Conservation (phyloP, 1,139 yeast genomes). For the Citeromyces hawaiiensis region DNA sequence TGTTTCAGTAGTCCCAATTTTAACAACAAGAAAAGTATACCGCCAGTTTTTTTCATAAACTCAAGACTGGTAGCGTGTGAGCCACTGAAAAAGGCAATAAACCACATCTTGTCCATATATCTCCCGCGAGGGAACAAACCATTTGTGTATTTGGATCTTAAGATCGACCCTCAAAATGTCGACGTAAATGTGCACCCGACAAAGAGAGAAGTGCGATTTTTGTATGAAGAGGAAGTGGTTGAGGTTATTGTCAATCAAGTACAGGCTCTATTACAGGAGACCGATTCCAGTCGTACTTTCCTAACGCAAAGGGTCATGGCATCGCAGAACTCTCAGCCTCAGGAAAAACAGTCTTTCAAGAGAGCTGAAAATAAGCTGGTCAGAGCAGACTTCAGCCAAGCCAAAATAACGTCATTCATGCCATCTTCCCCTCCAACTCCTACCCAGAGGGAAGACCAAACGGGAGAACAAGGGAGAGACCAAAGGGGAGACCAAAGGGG, state of each 20-base stretch:
- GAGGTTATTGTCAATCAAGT: slow-evolving; percentile 39
- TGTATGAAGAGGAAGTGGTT: slow-evolving; percentile 77
- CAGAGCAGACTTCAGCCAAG: slow-evolving; percentile 62
- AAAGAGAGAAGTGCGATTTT: slow-evolving; percentile 78
- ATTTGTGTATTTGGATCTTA: slow-evolving; percentile 61
- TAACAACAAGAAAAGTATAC: slow-evolving; percentile 48
- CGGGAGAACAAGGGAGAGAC: neutral
- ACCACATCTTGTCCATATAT: slow-evolving; percentile 48
- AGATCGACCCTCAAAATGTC: slow-evolving; percentile 51
- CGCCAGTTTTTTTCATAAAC: slow-evolving; percentile 75
- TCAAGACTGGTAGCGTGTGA: slow-evolving; percentile 74
- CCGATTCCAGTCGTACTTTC: slow-evolving; percentile 61
- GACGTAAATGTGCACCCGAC: slow-evolving; percentile 98
- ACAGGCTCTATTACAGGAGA: slow-evolving; percentile 35
- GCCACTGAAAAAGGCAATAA: slow-evolving; percentile 59
- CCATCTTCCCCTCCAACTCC: slow-evolving; percentile 2
- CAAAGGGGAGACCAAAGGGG: neutral
- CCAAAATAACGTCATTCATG: slow-evolving; percentile 36
- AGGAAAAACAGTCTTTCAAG: slow-evolving; percentile 6
- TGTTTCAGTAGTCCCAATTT: slow-evolving; percentile 63
- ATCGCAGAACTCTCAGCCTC: slow-evolving; percentile 1
- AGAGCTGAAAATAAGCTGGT: slow-evolving; percentile 55
- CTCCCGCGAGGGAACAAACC: slow-evolving; percentile 75
- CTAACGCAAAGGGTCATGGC: slow-evolving; percentile 43
- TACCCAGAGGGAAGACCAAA: slow-evolving; percentile 4